A percentile compares a stretch with the other conserved stretches of the same genome.
phyloP scores from a whole-genome alignment of 164 flowering plant species.

The Warburgia ugandensis region DNA sequence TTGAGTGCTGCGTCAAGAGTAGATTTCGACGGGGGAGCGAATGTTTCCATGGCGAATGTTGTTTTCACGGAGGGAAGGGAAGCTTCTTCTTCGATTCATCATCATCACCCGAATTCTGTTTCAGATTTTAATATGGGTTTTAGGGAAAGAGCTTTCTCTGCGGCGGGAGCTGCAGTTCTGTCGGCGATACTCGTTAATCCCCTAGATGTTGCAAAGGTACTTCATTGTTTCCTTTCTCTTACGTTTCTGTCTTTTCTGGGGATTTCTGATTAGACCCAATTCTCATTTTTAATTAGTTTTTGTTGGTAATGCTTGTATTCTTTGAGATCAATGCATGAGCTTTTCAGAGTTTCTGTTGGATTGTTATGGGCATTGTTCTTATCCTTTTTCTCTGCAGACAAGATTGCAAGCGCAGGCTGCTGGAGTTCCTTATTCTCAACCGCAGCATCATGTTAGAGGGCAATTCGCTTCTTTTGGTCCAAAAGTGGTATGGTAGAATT shows the following conservation, averaged over 20 bases:
- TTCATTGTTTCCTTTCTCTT: too few species aligned
- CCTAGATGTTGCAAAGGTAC: slow-evolving; percentile 90
- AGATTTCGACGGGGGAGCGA: slow-evolving; percentile 18
- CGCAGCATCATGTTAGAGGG: slow-evolving; percentile 39
- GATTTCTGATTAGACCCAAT: too few species aligned
- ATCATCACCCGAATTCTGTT: background rate
- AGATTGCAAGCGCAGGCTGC: slow-evolving; percentile 98
- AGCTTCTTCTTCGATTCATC: background rate
- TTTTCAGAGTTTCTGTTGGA: background rate
- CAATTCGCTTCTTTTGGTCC: slow-evolving; percentile 71
- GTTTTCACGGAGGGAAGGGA: slow-evolving; percentile 6
- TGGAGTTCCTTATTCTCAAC: slow-evolving; percentile 64
- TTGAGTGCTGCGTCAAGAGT: slow-evolving; percentile 25
- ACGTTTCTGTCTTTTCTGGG: too few species aligned
- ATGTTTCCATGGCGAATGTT: background rate
- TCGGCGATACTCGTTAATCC: slow-evolving; percentile 96
- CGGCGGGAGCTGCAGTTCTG: slow-evolving; percentile 85
- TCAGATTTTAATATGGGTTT: slow-evolving; percentile 50
- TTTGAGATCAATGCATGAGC: background rate
- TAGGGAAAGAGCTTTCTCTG: slow-evolving; percentile 67
- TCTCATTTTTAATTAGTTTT: too few species aligned
- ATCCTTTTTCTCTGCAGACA: slow-evolving; percentile 46
- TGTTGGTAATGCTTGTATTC: too few species aligned
- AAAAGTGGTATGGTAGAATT: slow-evolving; percentile 10
- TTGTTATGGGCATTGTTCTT: background rate